Evolutionary conservation across 192 early-diverging fungal genomes (phyloP).

Genomic region (Spizellomyces sp.): DNA sequence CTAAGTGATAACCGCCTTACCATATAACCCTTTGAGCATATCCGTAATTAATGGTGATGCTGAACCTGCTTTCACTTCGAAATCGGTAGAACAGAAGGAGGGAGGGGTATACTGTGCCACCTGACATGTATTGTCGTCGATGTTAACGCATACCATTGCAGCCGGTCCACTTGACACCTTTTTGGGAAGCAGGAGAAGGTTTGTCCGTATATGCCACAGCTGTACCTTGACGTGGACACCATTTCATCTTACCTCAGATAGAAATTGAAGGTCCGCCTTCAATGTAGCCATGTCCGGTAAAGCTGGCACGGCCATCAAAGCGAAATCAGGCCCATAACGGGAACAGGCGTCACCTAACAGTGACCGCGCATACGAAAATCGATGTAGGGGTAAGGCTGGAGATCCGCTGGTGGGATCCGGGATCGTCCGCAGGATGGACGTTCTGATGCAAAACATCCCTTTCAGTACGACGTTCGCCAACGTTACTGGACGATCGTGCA

Average conservation of each 20-base stretch:
- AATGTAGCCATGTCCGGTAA: background rate
- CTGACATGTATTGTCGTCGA: background rate
- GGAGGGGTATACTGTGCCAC: too few relatives aligned
- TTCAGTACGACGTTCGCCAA: background rate
- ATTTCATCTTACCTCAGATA: constrained; percentile 1
- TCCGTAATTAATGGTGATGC: constrained; percentile 1
- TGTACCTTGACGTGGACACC: background rate
- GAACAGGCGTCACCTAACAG: constrained; percentile 5
- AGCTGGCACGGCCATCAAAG: constrained; percentile 11
- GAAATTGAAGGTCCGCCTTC: constrained; percentile 3
- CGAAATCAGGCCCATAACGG: constrained; percentile 18
- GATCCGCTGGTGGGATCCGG: constrained; percentile 4
- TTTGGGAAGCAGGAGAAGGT: too few relatives aligned
- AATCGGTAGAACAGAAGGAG: too few relatives aligned
- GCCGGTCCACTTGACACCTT: background rate
- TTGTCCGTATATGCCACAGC: too few relatives aligned
- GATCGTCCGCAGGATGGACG: constrained; percentile 1
- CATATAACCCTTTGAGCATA: constrained; percentile 3
- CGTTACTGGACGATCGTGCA: background rate
- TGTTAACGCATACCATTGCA: background rate
- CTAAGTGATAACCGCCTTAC: background rate
- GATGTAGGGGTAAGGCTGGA: background rate
- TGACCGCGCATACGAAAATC: constrained; percentile 5
- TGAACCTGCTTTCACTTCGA: background rate
- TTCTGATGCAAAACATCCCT: background rate